A percentile compares a stretch with the other conserved stretches of the same genome.
phyloP scores from a whole-genome alignment of 768 basidiomycete species.

The Tremella fuciformis region DNA sequence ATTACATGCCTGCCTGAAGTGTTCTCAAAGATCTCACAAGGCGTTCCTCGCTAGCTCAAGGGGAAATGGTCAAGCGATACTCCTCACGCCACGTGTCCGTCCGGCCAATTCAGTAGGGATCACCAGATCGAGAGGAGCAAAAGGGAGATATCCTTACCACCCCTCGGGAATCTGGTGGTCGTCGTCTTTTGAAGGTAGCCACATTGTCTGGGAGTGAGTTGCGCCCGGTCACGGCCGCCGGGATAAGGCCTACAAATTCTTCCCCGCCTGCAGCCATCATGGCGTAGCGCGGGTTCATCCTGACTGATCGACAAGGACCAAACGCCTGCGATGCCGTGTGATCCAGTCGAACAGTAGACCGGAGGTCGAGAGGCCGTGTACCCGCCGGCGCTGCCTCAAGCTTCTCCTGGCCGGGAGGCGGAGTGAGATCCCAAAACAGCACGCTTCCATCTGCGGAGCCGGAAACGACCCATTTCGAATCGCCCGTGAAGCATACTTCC shows the following conservation, averaged over 20 bases:
- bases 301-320: slow-evolving; percentile 78
- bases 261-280: slow-evolving; percentile 63
- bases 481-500: slow-evolving; percentile 90
- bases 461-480: slow-evolving; percentile 82
- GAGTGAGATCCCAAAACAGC: slow-evolving; percentile 77
- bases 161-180: slow-evolving; percentile 12
- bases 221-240: slow-evolving; percentile 37
- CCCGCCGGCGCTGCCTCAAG: slow-evolving; percentile 56
- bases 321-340: slow-evolving; percentile 65
- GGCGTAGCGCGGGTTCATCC: slow-evolving; percentile 80
- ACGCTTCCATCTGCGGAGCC: slow-evolving; percentile 74
- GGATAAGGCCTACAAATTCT: slow-evolving; percentile 67
- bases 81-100: no score
- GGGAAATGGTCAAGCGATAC: no score
- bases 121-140: no score
- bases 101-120: no score
- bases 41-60: no score
- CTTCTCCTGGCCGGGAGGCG: slow-evolving; percentile 41
- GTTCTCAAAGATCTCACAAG: no score
- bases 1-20: no score
- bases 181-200: slow-evolving; percentile 61
- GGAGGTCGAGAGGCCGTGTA: slow-evolving; percentile 48
- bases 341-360: slow-evolving; percentile 11
- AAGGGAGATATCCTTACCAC: neutral
- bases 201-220: slow-evolving; percentile 57